Conservation (phyloP, 768 basidiomycete genomes). For the Lepiota subincarnata region DNA sequence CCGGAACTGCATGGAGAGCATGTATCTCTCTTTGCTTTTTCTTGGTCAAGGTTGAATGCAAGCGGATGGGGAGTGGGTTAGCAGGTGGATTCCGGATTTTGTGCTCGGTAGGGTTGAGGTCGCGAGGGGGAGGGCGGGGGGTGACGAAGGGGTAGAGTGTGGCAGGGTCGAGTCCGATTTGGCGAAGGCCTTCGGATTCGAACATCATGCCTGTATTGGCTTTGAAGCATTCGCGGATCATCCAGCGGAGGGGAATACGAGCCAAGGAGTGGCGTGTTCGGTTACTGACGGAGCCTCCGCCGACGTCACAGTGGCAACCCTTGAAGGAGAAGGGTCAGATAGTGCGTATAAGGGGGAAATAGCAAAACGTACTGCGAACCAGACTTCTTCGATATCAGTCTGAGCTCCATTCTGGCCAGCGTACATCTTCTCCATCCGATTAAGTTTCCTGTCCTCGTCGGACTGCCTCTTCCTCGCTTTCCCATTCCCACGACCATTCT, state of each 20-base stretch:
- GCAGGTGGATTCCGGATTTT: slow-evolving; percentile 23
- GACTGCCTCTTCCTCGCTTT: slow-evolving; percentile 15
- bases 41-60: slow-evolving; percentile 18
- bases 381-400: slow-evolving; percentile 58
- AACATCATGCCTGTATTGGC: slow-evolving; percentile 61
- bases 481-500: not conserved
- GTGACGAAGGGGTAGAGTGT: slow-evolving; percentile 40
- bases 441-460: slow-evolving; percentile 22
- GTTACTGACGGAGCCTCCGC: slow-evolving; percentile 53
- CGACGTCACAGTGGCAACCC: slow-evolving; percentile 53
- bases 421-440: slow-evolving; percentile 29
- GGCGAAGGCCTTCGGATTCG: slow-evolving; percentile 37
- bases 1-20: slow-evolving; percentile 9
- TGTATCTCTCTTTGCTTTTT: slow-evolving; percentile 17
- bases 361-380: slow-evolving; percentile 48
- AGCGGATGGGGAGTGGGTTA: slow-evolving; percentile 21
- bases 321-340: slow-evolving; percentile 11
- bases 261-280: slow-evolving; percentile 44
- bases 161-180: slow-evolving; percentile 46
- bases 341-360: not conserved
- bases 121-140: slow-evolving; percentile 32
- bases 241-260: slow-evolving; percentile 60
- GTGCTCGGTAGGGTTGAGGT: slow-evolving; percentile 15
- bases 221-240: slow-evolving; percentile 69
- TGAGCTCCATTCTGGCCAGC: slow-evolving; percentile 17